A percentile compares a stretch with the other conserved stretches of the same genome.
These are phyloP conservation scores for Penicillium sp. DNA, from an alignment of 2,329 filamentous ascomycete species.

Conservation along the genomic window DNA sequence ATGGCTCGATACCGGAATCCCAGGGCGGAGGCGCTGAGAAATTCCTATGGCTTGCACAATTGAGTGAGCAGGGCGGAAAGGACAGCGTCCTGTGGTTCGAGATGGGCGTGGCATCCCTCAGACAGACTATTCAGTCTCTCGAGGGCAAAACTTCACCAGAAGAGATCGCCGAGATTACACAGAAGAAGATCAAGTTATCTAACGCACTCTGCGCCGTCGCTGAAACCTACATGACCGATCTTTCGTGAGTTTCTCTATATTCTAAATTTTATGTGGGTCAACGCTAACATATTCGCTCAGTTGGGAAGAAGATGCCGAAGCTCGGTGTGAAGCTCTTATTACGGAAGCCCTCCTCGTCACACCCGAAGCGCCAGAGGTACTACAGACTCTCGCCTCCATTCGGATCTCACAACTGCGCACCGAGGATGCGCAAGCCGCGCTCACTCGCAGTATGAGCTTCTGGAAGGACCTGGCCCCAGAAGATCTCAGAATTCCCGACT, in stretches of 20 bases:
- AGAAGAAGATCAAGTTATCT: conserved; percentile 72
- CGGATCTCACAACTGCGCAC: conserved; percentile 74
- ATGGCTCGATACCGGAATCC: conserved; percentile 61
- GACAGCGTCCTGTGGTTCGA: conserved; percentile 56
- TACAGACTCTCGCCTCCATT: conserved; percentile 90
- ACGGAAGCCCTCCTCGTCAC: conserved; percentile 83
- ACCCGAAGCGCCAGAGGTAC: conserved; percentile 72
- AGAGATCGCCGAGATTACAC: conserved; percentile 44
- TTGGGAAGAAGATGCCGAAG: conserved; percentile 81
- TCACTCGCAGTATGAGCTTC: conserved; percentile 67
- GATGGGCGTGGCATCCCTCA: conserved; percentile 60
- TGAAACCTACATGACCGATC: conserved; percentile 98
- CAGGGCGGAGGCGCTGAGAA: conserved; percentile 81
- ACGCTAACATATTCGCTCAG: conserved; percentile 26
- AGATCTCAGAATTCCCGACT: conserved; percentile 69
- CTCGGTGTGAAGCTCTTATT: conserved; percentile 74
- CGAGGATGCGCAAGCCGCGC: conserved; percentile 70
- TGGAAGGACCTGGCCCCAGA: conserved; percentile 71
- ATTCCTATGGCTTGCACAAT: conserved; percentile 86
- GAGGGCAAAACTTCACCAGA: conserved; percentile 42
- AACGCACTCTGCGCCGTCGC: conserved; percentile 88
- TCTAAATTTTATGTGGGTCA: neutral
- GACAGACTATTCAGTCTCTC: conserved; percentile 59
- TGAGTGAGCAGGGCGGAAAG: conserved; percentile 57
- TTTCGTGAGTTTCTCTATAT: conserved; percentile 53